These are phyloP conservation scores for Plantago major DNA, from an alignment of 257 asterid species.

Conservation along the genomic window DNA sequence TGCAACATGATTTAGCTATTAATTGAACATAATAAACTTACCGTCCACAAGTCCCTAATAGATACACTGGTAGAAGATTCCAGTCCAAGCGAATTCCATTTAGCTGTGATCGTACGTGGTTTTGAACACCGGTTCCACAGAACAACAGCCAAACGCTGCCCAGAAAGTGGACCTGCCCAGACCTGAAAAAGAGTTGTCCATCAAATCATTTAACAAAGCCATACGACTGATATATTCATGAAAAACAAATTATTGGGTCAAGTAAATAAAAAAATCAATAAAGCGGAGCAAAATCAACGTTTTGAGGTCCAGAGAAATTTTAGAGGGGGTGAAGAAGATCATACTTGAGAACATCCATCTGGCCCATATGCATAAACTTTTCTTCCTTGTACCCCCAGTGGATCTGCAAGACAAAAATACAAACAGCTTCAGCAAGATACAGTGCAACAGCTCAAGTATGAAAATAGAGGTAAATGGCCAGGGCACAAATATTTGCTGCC, in stretches of 20 bases:
- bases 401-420: constrained; percentile 43
- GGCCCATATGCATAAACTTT: constrained; percentile 61
- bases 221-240: not conserved
- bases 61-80: constrained; percentile 67
- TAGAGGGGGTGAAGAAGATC: not conserved
- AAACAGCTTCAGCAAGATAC: not conserved
- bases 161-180: constrained; percentile 97
- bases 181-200: constrained; percentile 39
- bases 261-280: not conserved
- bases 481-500: not conserved
- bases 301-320: not conserved
- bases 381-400: constrained; percentile 95
- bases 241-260: not conserved
- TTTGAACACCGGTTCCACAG: constrained; percentile 83
- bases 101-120: constrained; percentile 49
- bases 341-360: constrained; percentile 58
- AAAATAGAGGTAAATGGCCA: not conserved
- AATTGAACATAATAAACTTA: constrained; percentile 19
- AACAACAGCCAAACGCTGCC: constrained; percentile 60
- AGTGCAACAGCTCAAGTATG: not conserved
- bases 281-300: not conserved
- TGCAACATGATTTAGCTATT: constrained; percentile 2
- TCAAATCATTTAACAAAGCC: not conserved
- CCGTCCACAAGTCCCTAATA: constrained; percentile 87
- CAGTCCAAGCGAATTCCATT: constrained; percentile 71